These are phyloP conservation scores for Begonia peltatifolia DNA, from an alignment of 306 rosid genomes.

Conservation along the genomic window DNA sequence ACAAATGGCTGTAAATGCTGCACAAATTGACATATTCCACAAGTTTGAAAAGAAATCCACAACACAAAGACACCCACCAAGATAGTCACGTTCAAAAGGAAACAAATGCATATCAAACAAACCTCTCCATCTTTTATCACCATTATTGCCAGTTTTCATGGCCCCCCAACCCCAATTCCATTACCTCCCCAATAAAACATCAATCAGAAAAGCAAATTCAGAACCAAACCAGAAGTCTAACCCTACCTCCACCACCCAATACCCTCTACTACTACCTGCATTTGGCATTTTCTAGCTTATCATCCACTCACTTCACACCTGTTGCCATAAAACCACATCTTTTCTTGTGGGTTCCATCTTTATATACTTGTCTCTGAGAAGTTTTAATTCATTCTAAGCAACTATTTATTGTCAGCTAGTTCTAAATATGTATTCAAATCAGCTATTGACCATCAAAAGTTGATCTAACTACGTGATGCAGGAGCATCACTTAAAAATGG, in stretches of 20 bases:
- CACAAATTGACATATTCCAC: too few species aligned
- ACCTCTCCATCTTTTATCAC: slow-evolving; percentile 10
- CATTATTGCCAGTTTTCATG: slow-evolving; percentile 27
- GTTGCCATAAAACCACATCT: background rate
- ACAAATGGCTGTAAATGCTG: too few species aligned
- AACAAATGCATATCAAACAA: slow-evolving; percentile 3
- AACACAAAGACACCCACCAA: slow-evolving; percentile 18
- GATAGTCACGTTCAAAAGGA: slow-evolving; percentile 17
- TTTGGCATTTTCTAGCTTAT: slow-evolving; percentile 6
- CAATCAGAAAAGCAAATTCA: slow-evolving; percentile 23
- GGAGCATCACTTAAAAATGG: too few species aligned
- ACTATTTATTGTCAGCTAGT: too few species aligned
- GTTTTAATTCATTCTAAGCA: too few species aligned
- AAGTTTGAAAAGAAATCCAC: background rate
- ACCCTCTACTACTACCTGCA: slow-evolving; percentile 2
- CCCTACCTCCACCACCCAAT: slow-evolving; percentile 13
- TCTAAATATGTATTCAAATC: too few species aligned
- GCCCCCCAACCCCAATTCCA: slow-evolving; percentile 5
- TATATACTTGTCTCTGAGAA: too few species aligned
- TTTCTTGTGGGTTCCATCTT: slow-evolving; percentile 8
- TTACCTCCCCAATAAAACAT: slow-evolving; percentile 25
- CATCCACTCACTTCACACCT: slow-evolving; percentile 7
- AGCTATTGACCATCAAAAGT: too few species aligned
- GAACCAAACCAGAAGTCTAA: slow-evolving; percentile 14
- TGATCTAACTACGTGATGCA: too few species aligned